Base-by-base conservation (phyloP, 179 eudicot genomes). In the Silene coronaria region DNA sequence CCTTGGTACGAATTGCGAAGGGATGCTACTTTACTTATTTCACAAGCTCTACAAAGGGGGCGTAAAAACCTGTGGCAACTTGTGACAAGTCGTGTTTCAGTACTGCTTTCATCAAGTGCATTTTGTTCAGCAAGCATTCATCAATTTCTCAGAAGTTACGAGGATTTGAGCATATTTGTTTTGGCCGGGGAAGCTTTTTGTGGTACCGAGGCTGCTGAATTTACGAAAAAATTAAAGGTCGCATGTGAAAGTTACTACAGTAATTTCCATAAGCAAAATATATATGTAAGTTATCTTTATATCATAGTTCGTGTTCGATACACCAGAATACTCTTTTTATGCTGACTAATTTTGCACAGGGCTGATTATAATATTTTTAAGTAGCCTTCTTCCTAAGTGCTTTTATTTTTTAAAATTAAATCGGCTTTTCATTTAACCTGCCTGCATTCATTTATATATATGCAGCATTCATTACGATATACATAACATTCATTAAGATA, bases 141-240 rank as follows among this genome's bases (percentile, higher is more conserved):
- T 77, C 96, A 95, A 78, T 95, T 92, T 75, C 84, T 95, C 76
- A 89, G 85, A 87, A 87, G 84, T 79, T 95, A 92, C 84, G 97
- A 95, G 82, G 97, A 95, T 78, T 80, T 95, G 75, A 84, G 83
- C 71, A 78, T 87, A 73, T 95, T 90, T 77, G 82, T 92, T 80
- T 76, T 91, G 85, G 90, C 95, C 70, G 99, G 97, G 76, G 97
- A 95, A 83, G 88, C 99, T 80, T 95, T 95, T 77, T 90, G 91
- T 84, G 96, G 91, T 69, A 78, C 69, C 55, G 87, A 95, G 80
- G 99, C 95, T 71, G 78, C 85, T 76, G 99, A 95, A 64, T 92
- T 92, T 80, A 87, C 93, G 82, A 89, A 81, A 73, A 90, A 88
- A 75, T 80, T 95, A 75, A 95, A 85, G 84, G 75, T 82, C 63